Base-by-base conservation (phyloP, 169 alveolate species). In the Plasmodium relictum region DNA sequence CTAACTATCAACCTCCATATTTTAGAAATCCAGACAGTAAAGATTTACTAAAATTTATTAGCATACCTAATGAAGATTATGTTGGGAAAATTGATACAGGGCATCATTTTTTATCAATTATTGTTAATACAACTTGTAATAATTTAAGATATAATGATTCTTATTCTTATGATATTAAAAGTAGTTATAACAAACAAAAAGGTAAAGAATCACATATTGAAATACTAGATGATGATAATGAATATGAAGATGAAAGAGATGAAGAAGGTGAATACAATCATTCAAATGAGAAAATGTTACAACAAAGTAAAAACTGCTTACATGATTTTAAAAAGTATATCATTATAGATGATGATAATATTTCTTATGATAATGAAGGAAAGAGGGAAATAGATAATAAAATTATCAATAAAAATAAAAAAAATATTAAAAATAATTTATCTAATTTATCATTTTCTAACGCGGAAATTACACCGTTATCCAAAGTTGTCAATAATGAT, bases 1-100 rank as follows among this genome's bases (percentile, higher is more conserved):
- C 44, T 42, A 94, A 93, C 73, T 95, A 95, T 69, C 97, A 95
- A 73, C 97, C 97, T n/a, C 95, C 86, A 52, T 94, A 92, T 76
- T 95, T 95, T 68, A 88, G 95, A 54, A 91, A 90, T 7, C 97
- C 95, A 31, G 90, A 93, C 24, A 62, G 58, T 39, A 86, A 71
- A 39, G 97, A 94, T 59, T 63, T 87, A 42, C 37, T 87, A 26
- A 88, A 85, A 52, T 89, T 88, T 76, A 88, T 65, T 31, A 87
- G 65, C 20, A 62, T 89, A 16, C 95, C 93, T 12, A 74, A 93
- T 16, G 95, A 94, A 50, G 93, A 94, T 20, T 73, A 70, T 54
- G 92, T 95, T 45, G 97, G 96, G 1, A 89, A 63, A 71, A 78
- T 95, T 18, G 93, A 88, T 10, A 93, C 93, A n/a, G 91, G 92